Evolutionary conservation across 345 rosid genomes (phyloP).

Genomic region (Noccaea caerulescens): DNA sequence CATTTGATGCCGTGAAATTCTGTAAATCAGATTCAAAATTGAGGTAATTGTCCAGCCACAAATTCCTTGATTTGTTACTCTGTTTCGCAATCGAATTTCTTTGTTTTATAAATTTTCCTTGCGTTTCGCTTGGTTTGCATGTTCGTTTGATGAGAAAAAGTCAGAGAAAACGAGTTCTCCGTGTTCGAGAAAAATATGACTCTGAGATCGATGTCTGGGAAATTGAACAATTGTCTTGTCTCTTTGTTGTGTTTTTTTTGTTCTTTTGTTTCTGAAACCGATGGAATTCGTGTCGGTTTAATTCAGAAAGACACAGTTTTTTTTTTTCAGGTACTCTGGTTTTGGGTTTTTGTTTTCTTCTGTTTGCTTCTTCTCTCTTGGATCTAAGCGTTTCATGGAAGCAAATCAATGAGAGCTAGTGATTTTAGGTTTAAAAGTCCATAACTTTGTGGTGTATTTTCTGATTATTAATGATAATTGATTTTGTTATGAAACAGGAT

Average conservation of each 20-base stretch:
- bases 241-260: not conserved
- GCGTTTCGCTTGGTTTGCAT: conserved; percentile 30
- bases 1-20: conserved; percentile 33
- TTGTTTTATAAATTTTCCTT: not conserved
- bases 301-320: not conserved
- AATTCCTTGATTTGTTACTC: not conserved
- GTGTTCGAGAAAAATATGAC: not conserved
- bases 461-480: not conserved
- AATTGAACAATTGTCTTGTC: conserved; percentile 19
- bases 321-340: not conserved
- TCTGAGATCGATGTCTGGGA: conserved; percentile 37
- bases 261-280: not conserved
- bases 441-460: not conserved
- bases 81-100: not conserved
- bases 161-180: not conserved
- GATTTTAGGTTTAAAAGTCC: not conserved
- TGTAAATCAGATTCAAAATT: conserved; percentile 25
- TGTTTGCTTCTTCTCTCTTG: not conserved
- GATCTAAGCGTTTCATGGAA: not conserved
- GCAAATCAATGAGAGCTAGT: conserved; percentile 10
- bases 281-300: conserved; percentile 32
- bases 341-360: not conserved
- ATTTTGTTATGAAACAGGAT: conserved; percentile 57
- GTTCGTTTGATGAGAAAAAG: conserved; percentile 10
- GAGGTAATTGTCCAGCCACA: conserved; percentile 14